Base-by-base conservation (phyloP, 2,329 filamentous ascomycete species). In the Lasiodiplodia sp. region DNA sequence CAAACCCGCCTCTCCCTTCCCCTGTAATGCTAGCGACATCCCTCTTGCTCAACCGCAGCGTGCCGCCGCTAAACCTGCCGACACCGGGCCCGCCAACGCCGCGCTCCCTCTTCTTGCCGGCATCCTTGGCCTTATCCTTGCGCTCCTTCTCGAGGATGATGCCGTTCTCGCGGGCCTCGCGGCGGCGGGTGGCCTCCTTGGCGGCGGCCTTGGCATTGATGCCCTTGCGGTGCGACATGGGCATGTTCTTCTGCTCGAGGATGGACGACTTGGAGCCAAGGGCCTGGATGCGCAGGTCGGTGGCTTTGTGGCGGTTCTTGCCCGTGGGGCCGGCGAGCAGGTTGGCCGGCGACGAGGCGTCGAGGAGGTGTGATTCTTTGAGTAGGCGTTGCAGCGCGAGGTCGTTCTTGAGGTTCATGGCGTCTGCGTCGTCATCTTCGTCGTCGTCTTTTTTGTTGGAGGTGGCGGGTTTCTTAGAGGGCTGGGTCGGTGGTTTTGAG, bases 371-470 rank as follows among this genome's bases (percentile, higher is more conserved):
- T 0, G 94, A 97, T 84, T 99, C 96, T 73, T 91, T 87, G 69
- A 99, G 88, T 51, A 99, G 89, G 57, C 94, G 91, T 79, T 97
- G 95, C 16, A 99, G 89, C 49, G 93, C 94, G 66, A 97, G 89
- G 79, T 98, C 96, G 79, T 97, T 94, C 78, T 94, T 94, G 21
- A 98, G 86, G 70, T 97, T 91, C 12, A 83, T 79, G 28, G 84
- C 79, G n/a, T 68, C 67, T 71, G 85, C 85, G 64, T 86, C 81
- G 69, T 85, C 80, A 37, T 84, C 77, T 71, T 74, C 67, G 74
- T 78, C 68, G 40, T 70, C 69, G 72, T 74, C 68, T 68, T 70
- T 71, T 2, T 71, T 51, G 14, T 68, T 70, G 65, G 72, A 40
- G 55, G n/a, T 23, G 34, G 71, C 37, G 64, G 67, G 68, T 68